Evolutionary conservation across 2,329 filamentous ascomycete species (phyloP).

Genomic region (Neoascochyta sp.): DNA sequence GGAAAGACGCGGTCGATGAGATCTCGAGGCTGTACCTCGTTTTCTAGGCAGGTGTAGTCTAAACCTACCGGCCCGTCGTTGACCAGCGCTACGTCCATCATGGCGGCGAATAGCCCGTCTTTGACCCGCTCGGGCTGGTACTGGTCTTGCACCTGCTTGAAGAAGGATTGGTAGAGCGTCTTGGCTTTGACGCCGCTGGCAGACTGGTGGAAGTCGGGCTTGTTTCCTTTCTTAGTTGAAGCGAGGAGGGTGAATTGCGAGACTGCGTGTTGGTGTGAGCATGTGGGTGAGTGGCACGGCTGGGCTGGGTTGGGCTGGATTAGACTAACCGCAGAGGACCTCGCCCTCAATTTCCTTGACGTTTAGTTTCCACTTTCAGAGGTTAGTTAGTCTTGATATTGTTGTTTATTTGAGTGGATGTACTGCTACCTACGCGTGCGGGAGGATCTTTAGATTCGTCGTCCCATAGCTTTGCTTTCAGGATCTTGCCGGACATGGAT

Average conservation of each 20-base stretch:
- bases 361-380: conserved; percentile 75
- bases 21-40: conserved; percentile 51
- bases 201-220: conserved; percentile 91
- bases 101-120: conserved; percentile 95
- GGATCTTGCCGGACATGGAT: conserved; percentile 74
- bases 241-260: conserved; percentile 96
- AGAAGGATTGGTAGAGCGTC: conserved; percentile 78
- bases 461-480: conserved; percentile 91
- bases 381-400: too few species aligned
- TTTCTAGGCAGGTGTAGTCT: conserved; percentile 55
- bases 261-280: conserved; percentile 60
- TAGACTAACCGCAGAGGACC: conserved; percentile 73
- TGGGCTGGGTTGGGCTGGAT: not conserved
- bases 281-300: too few species aligned
- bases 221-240: conserved; percentile 90
- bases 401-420: not conserved
- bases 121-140: conserved; percentile 76
- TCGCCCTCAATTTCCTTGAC: conserved; percentile 88
- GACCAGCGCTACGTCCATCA: conserved; percentile 94
- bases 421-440: conserved; percentile 51
- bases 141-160: conserved; percentile 66
- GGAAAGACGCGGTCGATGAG: too few species aligned
- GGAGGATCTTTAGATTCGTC: conserved; percentile 61
- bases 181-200: conserved; percentile 74
- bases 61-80: conserved; percentile 76